Base-by-base conservation (phyloP, 495 filamentous ascomycete genomes). In the Poronia punctata region DNA sequence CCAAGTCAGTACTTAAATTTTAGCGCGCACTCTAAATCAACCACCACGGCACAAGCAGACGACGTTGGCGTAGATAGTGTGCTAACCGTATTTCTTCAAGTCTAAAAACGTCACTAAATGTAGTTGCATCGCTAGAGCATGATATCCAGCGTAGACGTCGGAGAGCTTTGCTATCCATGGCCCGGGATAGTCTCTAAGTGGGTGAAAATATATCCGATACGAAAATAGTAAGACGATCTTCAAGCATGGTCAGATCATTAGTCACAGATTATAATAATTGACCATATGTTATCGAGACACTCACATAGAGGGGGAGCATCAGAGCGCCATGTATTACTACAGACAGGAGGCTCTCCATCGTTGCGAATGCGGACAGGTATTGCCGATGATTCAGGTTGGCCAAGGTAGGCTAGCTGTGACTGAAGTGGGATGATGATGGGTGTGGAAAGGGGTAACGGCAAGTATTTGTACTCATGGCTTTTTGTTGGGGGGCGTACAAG, bases 191-290 rank as follows among this genome's bases (percentile, higher is more conserved):
- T 58, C 43, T 11, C 64, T 43, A 2, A 74, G 48, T 2, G 53
- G 66, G 51, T 74, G 67, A 43, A 74, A 66, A 43, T 63, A 70
- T 11, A 60, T 8, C 3, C 71, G 59, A 43, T 74, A 74, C 7
- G 60, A 19, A 16, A 52, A 17, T 16, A 75, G 60, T 1, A 63
- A 46, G 0, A 72, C 49, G 4, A 69, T 69, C 39, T 76, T 69
- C 28, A 74, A 51, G n/a, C n/a, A n/a, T n/a, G n/a, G n/a, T n/a
- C n/a, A n/a, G n/a, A n/a, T n/a, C n/a, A n/a, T n/a, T n/a, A 17
- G 3, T 3, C 23, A 22, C 5, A 22, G 7, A 3, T 7, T 14
- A 21, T 15, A 6, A 12, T 7, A 3, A 22, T 16, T 6, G 11
- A 14, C 4, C 18, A 22, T 36, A 4, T 4, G 14, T 7, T 4